Percentiles rank a stretch among this genome's conserved stretches.
Conservation (phyloP, 1,284 basidiomycete species). For the Athelia psychrophila region DNA sequence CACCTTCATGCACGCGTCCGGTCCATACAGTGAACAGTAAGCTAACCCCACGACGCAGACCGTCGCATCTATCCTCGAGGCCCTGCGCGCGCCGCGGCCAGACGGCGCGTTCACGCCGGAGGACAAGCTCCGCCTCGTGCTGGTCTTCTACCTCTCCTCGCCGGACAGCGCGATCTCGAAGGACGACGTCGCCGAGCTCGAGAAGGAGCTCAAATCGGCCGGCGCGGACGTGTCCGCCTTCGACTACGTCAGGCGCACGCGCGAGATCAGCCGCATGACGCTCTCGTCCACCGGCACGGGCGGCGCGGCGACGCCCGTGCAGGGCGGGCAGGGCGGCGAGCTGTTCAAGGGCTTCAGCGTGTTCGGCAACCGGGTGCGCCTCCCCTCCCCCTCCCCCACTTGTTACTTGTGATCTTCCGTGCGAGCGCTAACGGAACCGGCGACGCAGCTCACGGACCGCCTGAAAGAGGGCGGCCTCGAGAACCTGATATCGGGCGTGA, state of each 20-base stretch:
- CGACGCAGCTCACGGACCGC: constrained; percentile 80
- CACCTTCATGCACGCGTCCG: constrained; percentile 4
- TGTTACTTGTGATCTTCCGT: no score
- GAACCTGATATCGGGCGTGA: constrained; percentile 95
- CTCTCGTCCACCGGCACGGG: constrained; percentile 58
- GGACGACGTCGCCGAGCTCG: constrained; percentile 86
- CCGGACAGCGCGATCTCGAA: constrained; percentile 79
- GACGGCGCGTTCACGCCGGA: constrained; percentile 66
- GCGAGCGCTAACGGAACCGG: no score
- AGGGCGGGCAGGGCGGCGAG: constrained; percentile 72
- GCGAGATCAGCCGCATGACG: constrained; percentile 92
- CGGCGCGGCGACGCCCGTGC: constrained; percentile 74
- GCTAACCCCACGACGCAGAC: constrained; percentile 41
- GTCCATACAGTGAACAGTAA: not conserved
- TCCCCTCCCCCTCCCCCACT: not conserved
- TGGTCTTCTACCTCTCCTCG: constrained; percentile 91
- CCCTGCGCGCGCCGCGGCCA: constrained; percentile 65
- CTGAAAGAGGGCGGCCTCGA: constrained; percentile 94
- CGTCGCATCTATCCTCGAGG: constrained; percentile 80
- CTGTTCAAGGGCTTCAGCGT: constrained; percentile 92
- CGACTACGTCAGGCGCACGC: constrained; percentile 89
- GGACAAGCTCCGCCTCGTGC: constrained; percentile 92
- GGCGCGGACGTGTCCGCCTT: constrained; percentile 86
- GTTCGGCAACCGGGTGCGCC: constrained; percentile 80
- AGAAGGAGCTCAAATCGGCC: constrained; percentile 79